Percentiles rank a stretch among this genome's conserved stretches.
Conservation (phyloP, 805 yeast species). For the Cyberlindnera xylosilytica region DNA sequence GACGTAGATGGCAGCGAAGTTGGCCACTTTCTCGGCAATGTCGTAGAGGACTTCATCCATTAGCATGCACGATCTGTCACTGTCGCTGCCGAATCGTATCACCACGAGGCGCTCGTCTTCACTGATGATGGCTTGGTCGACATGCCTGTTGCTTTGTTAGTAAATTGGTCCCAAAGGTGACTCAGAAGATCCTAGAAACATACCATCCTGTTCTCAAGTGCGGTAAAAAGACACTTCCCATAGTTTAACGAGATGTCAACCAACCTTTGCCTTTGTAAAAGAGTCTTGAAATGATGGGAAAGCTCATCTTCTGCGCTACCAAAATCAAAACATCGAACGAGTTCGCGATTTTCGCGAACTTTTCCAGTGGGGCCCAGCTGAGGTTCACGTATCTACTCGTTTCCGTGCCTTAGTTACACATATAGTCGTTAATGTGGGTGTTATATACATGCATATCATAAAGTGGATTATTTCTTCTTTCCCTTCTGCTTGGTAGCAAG, state of each 20-base stretch:
- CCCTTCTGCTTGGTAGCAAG: constrained; percentile 45
- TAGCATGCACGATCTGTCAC: constrained; percentile 70
- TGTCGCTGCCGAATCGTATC: constrained; percentile 82
- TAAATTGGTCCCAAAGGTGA: neutral
- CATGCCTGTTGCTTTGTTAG: constrained; percentile 55
- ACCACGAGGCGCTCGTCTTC: constrained; percentile 89
- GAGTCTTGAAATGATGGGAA: too few relatives aligned
- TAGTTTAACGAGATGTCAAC: too few relatives aligned
- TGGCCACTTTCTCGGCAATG: constrained; percentile 78
- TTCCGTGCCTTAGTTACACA: neutral
- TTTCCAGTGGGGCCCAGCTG: neutral
- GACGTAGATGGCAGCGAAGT: constrained; percentile 83
- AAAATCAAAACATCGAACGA: constrained; percentile 1
- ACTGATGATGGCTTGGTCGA: constrained; percentile 86
- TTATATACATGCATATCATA: neutral
- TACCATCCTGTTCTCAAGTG: constrained; percentile 68
- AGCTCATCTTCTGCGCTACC: too few relatives aligned
- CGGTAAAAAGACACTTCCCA: constrained; percentile 83
- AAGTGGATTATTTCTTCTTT: constrained; percentile 33
- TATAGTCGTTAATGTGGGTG: neutral
- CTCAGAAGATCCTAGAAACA: neutral
- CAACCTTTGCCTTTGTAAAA: too few relatives aligned
- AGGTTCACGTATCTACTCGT: neutral
- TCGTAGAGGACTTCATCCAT: constrained; percentile 86
- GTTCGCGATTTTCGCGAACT: constrained; percentile 1